Evolutionary conservation across 163 green algal species (phyloP), one percentile per base, ranked within the genome.

Genomic region (Volvox carteri): DNA sequence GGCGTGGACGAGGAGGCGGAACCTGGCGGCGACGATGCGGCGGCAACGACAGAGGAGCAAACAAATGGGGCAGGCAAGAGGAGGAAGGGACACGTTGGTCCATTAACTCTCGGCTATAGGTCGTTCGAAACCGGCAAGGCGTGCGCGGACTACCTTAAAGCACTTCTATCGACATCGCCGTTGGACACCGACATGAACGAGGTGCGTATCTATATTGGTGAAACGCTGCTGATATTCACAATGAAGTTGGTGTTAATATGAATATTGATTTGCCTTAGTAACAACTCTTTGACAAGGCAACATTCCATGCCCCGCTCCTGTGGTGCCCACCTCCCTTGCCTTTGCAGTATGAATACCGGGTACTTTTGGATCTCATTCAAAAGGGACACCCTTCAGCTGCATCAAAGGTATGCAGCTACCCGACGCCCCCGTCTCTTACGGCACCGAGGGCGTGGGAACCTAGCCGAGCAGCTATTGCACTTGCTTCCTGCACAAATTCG

Each of bases 301-400:
- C 3, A 25, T 65, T 65, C 28, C 19, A 23, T 23, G 8, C 28
- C 54, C 7, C 28, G 54, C 54, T 65, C 54, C 54, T 65, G 2
- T 65, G 25, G 16, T 65, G 19, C 54, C 6, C 3, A 65, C 54
- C 54, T 19, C 28, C 54, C 54, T 4, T 65, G 5, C 25, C 54
- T 23, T 23, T 6, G 39, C 85, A 95, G 93, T 95, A 95, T 46
- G 93, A 95, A 89, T 76, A 90, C 67, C 62, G 89, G 76, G 25
- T 86, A 23, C 70, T 95, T 78, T 84, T 93, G 50, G 93, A 95
- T 42, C 84, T 95, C 19, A 50, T 95, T 23, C 42, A 90, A 52
- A 91, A 95, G 67, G 93, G 93, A 2, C 93, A 95, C 90, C 92
- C 92, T 7, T 67, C 83, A 14, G 86, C 88, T 1, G 50, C 65